Evolutionary conservation across 805 yeast genomes (phyloP), one percentile per base, ranked within the genome.

Genomic region (Myxozyma geophila): DNA sequence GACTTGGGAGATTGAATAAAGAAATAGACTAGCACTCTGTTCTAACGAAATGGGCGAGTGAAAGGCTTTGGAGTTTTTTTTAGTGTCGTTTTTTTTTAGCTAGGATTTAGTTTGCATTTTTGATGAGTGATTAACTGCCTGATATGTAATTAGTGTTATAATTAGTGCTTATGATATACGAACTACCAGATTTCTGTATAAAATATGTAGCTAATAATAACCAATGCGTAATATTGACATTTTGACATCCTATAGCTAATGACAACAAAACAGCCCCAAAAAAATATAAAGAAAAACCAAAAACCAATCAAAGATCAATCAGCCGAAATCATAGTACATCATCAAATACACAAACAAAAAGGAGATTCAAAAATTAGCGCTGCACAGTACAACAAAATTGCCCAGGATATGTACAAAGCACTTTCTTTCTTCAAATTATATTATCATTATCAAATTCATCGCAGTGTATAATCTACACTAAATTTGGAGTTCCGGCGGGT

Each of bases 401-500:
- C 28, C 28, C 2, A 2, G 28, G 28, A 28, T 28, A 28, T 28
- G 28, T 28, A 28, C 28, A 28, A 28, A 28, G 28, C 28, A 28
- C 28, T 28, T 28, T 28, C 5, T n/a, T n/a, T 5, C 5, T 28
- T 28, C 28, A 28, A 28, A 28, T 28, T 5, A 28, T 28, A 28
- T 21, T 21, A 33, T 28, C 35, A 48, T 48, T 1, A 21, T 5
- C 47, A 48, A 7, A 7, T 21, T 3, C n/a, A 23, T 12, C 19
- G 28, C 6, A 48, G 1, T 15, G 15, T 21, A 23, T 17, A 46
- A 3, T 37, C 36, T 39, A 52, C 40, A 52, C 55, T 19, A 52
- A 10, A 52, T 52, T 52, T 10, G 55, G 55, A 19, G 55, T 52
- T 39, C 55, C 55, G 23, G 55, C 55, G 7, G 58, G 58, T 9